Conservation (phyloP, 805 yeast genomes). For the Ogataea salicorniae region DNA sequence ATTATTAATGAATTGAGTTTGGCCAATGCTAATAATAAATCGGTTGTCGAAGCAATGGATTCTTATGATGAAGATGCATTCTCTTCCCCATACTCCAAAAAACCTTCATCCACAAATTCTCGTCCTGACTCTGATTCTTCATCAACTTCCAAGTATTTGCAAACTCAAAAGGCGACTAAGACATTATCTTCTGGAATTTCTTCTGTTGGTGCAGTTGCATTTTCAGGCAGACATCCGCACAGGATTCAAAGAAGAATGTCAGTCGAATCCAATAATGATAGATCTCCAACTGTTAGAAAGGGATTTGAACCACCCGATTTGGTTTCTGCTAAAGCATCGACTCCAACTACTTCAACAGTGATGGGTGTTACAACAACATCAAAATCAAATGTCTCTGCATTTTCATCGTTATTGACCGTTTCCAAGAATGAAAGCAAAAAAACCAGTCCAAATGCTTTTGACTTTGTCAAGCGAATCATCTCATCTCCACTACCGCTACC, state of each 20-base stretch:
- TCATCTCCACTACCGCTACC: constrained; percentile 26
- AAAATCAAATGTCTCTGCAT: constrained; percentile 34
- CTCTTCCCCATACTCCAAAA: constrained; percentile 5
- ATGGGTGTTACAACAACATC: constrained; percentile 33
- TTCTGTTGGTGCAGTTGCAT: not conserved
- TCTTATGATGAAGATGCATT: constrained; percentile 62
- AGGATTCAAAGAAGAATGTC: not conserved
- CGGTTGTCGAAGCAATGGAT: constrained; percentile 59
- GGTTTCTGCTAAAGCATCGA: constrained; percentile 19
- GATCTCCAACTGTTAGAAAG: not conserved
- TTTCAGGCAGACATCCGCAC: not conserved
- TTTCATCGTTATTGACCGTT: constrained; percentile 33
- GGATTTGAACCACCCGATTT: constrained; percentile 22
- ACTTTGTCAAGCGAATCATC: constrained; percentile 30
- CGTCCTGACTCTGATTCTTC: not conserved
- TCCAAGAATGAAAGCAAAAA: constrained; percentile 23
- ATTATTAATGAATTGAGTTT: constrained; percentile 55
- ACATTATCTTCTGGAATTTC: not conserved
- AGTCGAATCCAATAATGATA: not conserved
- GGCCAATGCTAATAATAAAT: constrained; percentile 24
- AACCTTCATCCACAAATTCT: not conserved
- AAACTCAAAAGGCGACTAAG: constrained; percentile 1
- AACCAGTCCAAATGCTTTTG: constrained; percentile 20
- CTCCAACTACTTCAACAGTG: constrained; percentile 31
- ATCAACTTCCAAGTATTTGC: not conserved